phyloP scores from a whole-genome alignment of 148 eudicot genomes.

The Mesembryanthemum crystallinum region DNA sequence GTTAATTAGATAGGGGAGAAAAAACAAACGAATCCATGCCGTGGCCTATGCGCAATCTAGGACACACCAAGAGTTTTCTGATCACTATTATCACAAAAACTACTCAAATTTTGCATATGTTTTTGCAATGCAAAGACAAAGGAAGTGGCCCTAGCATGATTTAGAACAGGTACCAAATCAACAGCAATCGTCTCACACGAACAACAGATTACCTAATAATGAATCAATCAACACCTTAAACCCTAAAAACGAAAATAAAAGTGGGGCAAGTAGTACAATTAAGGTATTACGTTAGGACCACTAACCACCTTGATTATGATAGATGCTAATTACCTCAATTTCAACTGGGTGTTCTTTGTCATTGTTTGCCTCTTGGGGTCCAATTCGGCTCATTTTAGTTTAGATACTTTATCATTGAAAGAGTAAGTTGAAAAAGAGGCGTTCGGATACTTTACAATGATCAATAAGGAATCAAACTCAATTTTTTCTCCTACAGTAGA shows the following conservation, averaged over 20 bases:
- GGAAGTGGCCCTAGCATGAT: not conserved
- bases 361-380: too few species aligned
- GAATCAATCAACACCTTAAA: not conserved
- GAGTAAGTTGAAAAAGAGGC: too few species aligned
- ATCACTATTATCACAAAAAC: not conserved
- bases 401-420: too few species aligned
- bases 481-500: too few species aligned
- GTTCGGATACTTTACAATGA: too few species aligned
- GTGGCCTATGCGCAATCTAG: too few species aligned
- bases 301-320: slow-evolving; percentile 24
- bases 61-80: too few species aligned
- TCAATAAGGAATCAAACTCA: too few species aligned
- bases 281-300: slow-evolving; percentile 13
- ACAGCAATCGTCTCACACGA: not conserved
- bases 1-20: too few species aligned
- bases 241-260: not conserved
- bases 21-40: too few species aligned
- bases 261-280: not conserved
- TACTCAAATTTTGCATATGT: slow-evolving; percentile 12
- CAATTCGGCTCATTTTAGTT: too few species aligned
- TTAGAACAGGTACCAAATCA: not conserved
- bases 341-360: too few species aligned
- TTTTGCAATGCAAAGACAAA: not conserved
- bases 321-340: not conserved
- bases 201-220: slow-evolving; percentile 1